phyloP scores from a whole-genome alignment of 1,284 basidiomycete species.

The Mycosarcoma mackinlayi region DNA sequence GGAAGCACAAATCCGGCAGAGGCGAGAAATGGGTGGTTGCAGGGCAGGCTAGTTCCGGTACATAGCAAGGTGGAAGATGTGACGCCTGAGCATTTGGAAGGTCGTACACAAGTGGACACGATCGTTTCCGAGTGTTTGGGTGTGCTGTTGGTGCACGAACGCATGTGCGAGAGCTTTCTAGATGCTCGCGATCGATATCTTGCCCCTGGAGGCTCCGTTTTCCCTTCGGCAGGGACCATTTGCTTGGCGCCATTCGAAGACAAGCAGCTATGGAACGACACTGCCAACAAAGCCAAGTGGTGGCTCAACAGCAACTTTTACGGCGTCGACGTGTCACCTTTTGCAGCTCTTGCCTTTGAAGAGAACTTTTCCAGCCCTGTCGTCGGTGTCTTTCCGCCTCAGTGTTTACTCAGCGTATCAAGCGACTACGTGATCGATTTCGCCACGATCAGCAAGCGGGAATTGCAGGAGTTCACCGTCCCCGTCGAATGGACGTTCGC shows the following conservation, averaged over 20 bases:
- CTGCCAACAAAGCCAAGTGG: constrained; percentile 69
- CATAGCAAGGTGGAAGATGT: constrained; percentile 63
- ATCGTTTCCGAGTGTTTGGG: constrained; percentile 73
- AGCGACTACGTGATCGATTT: constrained; percentile 62
- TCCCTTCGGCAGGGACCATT: constrained; percentile 70
- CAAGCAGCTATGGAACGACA: constrained; percentile 71
- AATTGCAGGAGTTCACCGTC: constrained; percentile 59
- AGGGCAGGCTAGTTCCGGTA: constrained; percentile 48
- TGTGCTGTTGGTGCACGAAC: constrained; percentile 71
- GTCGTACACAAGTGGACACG: constrained; percentile 70
- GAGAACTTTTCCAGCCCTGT: constrained; percentile 62
- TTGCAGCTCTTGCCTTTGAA: constrained; percentile 49
- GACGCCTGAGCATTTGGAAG: constrained; percentile 39
- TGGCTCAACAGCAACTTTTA: constrained; percentile 63
- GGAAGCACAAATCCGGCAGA: constrained; percentile 24
- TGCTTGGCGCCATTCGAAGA: constrained; percentile 71
- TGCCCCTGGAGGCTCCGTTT: constrained; percentile 70
- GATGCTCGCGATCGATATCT: constrained; percentile 70
- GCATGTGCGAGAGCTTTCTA: constrained; percentile 72
- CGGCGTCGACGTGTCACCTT: constrained; percentile 63
- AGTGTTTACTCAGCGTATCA: constrained; percentile 53
- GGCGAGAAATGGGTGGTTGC: constrained; percentile 55
- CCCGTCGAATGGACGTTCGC: constrained; percentile 55
- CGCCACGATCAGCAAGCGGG: constrained; percentile 44
- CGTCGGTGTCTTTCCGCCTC: constrained; percentile 59